Evolutionary conservation across 2,329 filamentous ascomycete genomes (phyloP), one percentile per base, ranked within the genome.

Genomic region (Penicillium sp.): DNA sequence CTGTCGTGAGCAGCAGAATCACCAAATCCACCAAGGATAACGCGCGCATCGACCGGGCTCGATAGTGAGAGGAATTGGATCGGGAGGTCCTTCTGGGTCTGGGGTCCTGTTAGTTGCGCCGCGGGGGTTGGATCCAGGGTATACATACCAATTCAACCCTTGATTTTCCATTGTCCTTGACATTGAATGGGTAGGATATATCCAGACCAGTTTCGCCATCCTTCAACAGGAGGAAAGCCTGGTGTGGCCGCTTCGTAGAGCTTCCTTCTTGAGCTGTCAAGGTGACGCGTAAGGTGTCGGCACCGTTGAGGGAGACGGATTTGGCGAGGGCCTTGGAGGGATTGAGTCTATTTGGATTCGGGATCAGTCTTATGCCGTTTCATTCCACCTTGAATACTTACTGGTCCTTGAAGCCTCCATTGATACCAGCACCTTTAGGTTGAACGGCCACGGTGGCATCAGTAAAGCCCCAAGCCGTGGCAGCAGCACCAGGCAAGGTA

Each of bases 11-110:
- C 86, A 34, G 81, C 77, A 7, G 88, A 83, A 1, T 85, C 81
- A 58, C 93, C 93, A 69, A 96, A 96, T 0, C 92, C 96, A 58
- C 83, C 94, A 62, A 99, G 83, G 45, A 96, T 81, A 42, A 99
- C 77, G 57, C 86, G 89, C n/a, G 91, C 92, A 63, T 86, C 81
- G 67, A 97, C 82, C 1, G 89, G 87, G 51, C 84, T 74, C 45
- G 81, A 72, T 29, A 88, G 81, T 40, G 81, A 79, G 59, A 95
- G 83, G 67, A 97, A 86, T 75, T 96, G 91, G 58, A 86, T 68
- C 21, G 94, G 93, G 56, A 99, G 84, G 67, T 97, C 92, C 78
- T 92, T 93, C 55, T 93, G 89, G 53, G 88, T 84, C 93, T 97
- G 57, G 71, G 50, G 47, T 21, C 39, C 11, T 38, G 48, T 56